phyloP scores from a whole-genome alignment of 225 moss, liverwort and hornwort species.

The Bryoerythrophyllum caledonicum region DNA sequence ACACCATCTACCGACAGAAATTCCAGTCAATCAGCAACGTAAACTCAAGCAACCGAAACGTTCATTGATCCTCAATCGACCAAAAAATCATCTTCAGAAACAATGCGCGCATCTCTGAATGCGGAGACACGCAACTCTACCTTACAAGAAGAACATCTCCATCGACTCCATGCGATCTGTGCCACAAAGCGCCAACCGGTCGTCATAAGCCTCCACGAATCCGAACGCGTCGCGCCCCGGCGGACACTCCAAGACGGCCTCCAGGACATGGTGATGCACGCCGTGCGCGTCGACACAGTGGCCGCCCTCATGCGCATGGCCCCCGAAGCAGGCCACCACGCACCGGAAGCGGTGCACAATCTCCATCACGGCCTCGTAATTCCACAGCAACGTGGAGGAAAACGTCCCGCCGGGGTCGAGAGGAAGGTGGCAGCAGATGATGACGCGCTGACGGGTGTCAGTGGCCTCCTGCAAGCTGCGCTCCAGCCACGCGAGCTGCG shows the following conservation, averaged over 20 bases:
- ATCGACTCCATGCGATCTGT: conserved; percentile 70
- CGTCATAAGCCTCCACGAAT: conserved; percentile 60
- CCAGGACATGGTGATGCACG: conserved; percentile 80
- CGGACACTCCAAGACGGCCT: conserved; percentile 91
- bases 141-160: conserved; percentile 51
- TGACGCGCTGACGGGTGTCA: conserved; percentile 52
- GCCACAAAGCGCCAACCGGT: conserved; percentile 69
- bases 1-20: neutral
- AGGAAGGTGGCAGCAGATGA: conserved; percentile 89
- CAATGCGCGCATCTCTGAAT: neutral
- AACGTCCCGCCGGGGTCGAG: conserved; percentile 54
- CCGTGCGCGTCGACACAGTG: conserved; percentile 69
- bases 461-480: conserved; percentile 48
- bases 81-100: neutral
- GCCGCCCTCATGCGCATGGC: conserved; percentile 84
- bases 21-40: too few species aligned
- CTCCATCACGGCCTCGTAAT: conserved; percentile 71
- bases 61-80: neutral
- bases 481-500: conserved; percentile 76
- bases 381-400: conserved; percentile 77
- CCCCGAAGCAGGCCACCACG: conserved; percentile 82
- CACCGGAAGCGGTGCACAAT: conserved; percentile 67
- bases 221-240: conserved; percentile 82
- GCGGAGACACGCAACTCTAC: conserved; percentile 18
- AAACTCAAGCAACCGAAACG: neutral